Evolutionary conservation across 345 rosid species (phyloP).

Genomic region (Excoecaria cochinchinensis): DNA sequence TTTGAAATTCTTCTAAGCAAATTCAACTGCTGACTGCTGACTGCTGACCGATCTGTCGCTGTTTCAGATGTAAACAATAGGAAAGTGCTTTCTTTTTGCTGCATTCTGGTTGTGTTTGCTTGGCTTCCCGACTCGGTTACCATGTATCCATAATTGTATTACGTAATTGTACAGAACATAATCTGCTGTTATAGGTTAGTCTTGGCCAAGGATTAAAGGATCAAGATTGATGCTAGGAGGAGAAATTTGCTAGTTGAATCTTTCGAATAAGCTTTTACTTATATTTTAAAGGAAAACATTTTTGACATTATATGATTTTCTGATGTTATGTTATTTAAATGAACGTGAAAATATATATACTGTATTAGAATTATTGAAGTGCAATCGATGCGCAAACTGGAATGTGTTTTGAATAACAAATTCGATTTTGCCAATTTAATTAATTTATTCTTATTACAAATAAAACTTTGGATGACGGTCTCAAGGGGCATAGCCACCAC

Average conservation of each 20-base stretch:
- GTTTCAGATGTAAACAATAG: conserved; percentile 12
- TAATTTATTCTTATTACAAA: too few relatives aligned
- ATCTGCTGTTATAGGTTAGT: neutral
- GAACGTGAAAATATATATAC: neutral
- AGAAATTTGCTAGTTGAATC: neutral
- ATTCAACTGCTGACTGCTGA: neutral
- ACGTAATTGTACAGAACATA: neutral
- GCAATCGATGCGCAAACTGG: neutral
- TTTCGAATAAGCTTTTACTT: too few relatives aligned
- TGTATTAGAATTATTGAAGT: neutral
- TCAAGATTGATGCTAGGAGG: neutral
- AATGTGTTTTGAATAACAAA: neutral
- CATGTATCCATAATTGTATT: neutral
- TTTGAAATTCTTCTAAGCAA: neutral
- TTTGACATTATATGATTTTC: neutral
- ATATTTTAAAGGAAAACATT: neutral
- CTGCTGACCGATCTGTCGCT: neutral
- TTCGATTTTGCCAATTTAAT: too few relatives aligned
- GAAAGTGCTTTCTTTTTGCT: neutral
- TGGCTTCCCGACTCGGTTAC: too few relatives aligned
- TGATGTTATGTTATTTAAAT: neutral
- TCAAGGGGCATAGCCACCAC: conserved; percentile 42
- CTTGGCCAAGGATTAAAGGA: neutral
- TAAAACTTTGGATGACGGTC: too few relatives aligned
- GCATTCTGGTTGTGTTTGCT: neutral